Evolutionary conservation across 768 basidiomycete genomes (phyloP).

Genomic region (Tephrocybe sp.): DNA sequence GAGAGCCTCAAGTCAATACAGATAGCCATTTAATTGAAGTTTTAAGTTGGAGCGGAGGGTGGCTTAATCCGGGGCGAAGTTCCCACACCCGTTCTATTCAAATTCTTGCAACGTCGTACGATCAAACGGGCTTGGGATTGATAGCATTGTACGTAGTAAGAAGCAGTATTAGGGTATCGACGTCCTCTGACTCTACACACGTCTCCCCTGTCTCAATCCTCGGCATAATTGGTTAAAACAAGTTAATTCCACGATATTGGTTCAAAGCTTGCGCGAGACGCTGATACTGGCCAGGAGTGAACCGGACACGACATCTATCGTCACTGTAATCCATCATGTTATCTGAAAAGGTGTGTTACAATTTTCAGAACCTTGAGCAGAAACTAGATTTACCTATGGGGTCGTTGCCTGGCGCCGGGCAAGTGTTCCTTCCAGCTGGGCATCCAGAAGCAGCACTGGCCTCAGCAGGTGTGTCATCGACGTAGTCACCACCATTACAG

Average conservation of each 20-base stretch:
- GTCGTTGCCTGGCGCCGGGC: constrained; percentile 33
- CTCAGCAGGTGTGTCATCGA: constrained; percentile 39
- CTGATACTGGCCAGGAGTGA: background rate
- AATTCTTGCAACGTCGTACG: too few species aligned
- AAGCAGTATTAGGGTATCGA: too few species aligned
- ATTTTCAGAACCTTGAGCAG: background rate
- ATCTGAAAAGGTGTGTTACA: background rate
- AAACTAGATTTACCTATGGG: constrained; percentile 28
- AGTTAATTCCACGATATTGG: background rate
- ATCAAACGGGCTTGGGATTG: too few species aligned
- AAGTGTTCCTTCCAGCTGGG: constrained; percentile 32
- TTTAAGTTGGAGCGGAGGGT: too few species aligned
- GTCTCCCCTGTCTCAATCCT: too few species aligned
- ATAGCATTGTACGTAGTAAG: too few species aligned
- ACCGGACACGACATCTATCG: background rate
- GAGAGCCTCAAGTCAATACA: too few species aligned
- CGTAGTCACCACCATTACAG: constrained; percentile 22
- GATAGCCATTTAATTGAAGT: too few species aligned
- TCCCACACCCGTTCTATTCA: too few species aligned
- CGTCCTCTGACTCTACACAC: too few species aligned
- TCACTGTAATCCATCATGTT: constrained; percentile 9
- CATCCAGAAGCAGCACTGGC: constrained; percentile 33
- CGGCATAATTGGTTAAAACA: background rate
- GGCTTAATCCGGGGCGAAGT: too few species aligned
- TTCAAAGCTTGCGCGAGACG: background rate